Conservation (phyloP, 371 early-diverging fungal genomes). For the Apophysomyces trapeziformis region DNA sequence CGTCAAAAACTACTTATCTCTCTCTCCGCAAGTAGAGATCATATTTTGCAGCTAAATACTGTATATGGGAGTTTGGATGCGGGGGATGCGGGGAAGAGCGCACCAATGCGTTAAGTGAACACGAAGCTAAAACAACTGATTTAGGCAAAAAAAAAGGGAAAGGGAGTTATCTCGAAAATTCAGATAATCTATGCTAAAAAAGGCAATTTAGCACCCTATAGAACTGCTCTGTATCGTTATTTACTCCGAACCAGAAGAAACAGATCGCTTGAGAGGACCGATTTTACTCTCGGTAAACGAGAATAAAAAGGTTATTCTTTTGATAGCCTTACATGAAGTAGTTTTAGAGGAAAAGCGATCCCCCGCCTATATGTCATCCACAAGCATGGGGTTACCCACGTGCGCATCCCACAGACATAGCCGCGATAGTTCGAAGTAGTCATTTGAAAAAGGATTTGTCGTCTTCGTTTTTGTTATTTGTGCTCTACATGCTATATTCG, state of each 20-base stretch:
- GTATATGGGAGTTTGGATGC: neutral
- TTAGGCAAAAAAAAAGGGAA: neutral
- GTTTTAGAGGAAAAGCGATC: neutral
- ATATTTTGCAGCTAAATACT: neutral
- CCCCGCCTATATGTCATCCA: neutral
- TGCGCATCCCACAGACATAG: constrained; percentile 5
- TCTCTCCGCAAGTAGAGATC: neutral
- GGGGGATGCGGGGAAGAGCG: constrained; percentile 9
- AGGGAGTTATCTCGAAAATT: neutral
- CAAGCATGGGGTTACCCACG: neutral
- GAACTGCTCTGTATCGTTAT: neutral
- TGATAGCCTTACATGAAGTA: neutral
- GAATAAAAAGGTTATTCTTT: neutral
- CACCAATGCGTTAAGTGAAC: constrained; percentile 3
- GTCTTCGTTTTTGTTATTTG: neutral
- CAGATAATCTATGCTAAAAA: neutral
- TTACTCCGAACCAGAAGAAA: neutral
- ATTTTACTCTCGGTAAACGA: neutral
- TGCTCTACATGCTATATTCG: neutral
- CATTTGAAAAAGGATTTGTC: too few species aligned
- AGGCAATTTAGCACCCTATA: neutral
- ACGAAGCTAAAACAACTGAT: neutral
- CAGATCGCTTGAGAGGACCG: neutral
- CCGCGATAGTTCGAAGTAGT: neutral
- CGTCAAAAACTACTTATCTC: neutral